Evolutionary conservation across 2,329 filamentous ascomycete genomes (phyloP).

Genomic region (Penicillium sp.): DNA sequence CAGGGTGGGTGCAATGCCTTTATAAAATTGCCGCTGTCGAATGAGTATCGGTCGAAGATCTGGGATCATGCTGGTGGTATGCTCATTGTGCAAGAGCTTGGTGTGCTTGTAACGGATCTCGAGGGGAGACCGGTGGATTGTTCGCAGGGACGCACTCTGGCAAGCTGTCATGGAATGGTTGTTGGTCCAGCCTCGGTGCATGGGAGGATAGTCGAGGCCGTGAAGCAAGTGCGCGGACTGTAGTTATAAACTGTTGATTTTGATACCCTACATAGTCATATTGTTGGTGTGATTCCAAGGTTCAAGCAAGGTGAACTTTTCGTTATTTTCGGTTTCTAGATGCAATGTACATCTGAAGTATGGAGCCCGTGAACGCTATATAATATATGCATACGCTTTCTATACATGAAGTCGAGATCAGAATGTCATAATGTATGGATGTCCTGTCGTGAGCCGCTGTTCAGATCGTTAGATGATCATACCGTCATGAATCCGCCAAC

Average conservation of each 20-base stretch:
- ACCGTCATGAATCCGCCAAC: constrained; percentile 38
- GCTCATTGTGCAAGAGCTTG: constrained; percentile 53
- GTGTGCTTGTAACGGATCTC: constrained; percentile 54
- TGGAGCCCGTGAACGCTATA: neutral
- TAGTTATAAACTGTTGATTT: constrained; percentile 6
- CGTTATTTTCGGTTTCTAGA: neutral
- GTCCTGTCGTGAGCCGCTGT: neutral
- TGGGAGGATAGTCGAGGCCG: constrained; percentile 32
- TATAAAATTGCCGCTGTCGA: constrained; percentile 49
- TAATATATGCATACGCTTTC: neutral
- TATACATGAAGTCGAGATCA: neutral
- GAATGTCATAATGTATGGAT: neutral
- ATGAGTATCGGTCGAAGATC: constrained; percentile 49
- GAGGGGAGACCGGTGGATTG: constrained; percentile 54
- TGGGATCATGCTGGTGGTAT: constrained; percentile 60
- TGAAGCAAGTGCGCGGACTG: constrained; percentile 23
- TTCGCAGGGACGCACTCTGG: constrained; percentile 41
- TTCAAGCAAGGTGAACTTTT: neutral
- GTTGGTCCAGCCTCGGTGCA: constrained; percentile 43
- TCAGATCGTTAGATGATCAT: neutral
- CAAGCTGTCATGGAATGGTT: constrained; percentile 44
- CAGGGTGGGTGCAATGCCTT: constrained; percentile 51
- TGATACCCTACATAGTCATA: constrained; percentile 13
- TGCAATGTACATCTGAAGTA: neutral
- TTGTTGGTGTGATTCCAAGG: constrained; percentile 5